Evolutionary conservation across 106 monocot genomes (phyloP), one percentile per base, ranked within the genome.

Genomic region (Xerophyta viscosa): DNA sequence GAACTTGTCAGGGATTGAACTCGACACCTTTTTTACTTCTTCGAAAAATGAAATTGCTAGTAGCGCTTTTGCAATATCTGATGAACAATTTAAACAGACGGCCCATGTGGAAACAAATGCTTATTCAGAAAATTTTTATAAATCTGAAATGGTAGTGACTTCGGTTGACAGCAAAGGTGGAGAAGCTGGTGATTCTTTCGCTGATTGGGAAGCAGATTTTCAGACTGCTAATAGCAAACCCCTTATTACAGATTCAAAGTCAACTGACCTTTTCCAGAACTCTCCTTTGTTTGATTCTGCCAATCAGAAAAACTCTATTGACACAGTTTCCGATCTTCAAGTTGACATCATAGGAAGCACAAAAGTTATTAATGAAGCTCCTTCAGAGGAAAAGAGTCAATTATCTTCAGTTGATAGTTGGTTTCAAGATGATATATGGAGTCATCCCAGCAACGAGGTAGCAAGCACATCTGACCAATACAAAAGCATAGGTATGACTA

Each of bases 131-230:
- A 58, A 70, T 14, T 39, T 67, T 45, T 48, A 70, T 18, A 44
- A 58, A 44, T 47, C 57, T 58, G 63, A 69, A 31, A 50, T 24
- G 3, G 24, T n/a, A 29, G 13, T 27, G 14, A 65, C 24, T 68
- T 65, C 60, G 46, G 13, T 48, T 3, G 70, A 50, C 27, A 50
- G 39, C 41, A 52, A 65, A 54, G 52, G 12, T 23, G 52, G 26
- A 50, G 58, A 67, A 8, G 30, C 45, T 44, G 63, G 31, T 49
- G 61, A 50, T 11, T 65, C 78, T 63, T 77, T 80, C 58, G 60
- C 73, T 58, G 68, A 52, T 60, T 92, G 87, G 87, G 77, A 87
- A 0, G 79, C 62, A 26, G 86, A 74, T 6, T 92, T 92, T 46
- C 92, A 68, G 37, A 67, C 82, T 60, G 82, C 73, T 50, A 54